Base-by-base conservation (phyloP, 2,329 filamentous ascomycete genomes). In the Amauroascus niger region DNA sequence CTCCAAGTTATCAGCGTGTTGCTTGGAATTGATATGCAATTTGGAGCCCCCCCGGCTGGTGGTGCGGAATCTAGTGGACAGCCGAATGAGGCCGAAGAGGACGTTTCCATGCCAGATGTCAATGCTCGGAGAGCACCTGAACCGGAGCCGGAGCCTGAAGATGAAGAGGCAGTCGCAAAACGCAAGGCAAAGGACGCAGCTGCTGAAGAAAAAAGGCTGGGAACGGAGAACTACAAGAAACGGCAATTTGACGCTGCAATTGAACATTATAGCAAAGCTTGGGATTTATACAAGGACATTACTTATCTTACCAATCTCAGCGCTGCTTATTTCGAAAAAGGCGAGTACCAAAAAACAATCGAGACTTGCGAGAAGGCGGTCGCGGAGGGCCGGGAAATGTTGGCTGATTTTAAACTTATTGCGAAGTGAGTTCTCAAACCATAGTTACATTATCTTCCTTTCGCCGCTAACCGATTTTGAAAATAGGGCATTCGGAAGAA, bases 181-280 rank as follows among this genome's bases (percentile, higher is more conserved):
- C 87, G 87, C 74, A 87, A 93, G 76, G 88, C 88, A 39, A 95
- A 97, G 77, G 87, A 85, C 65, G 88, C 86, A 59, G 93, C 90
- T 43, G 93, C 98, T 63, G 87, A 89, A 69, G 87, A 96, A 74
- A 98, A 98, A 81, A 87, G 84, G 28, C 77, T 94, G 54, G 93
- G 93, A 55, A 98, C 91, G 13, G 88, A 93, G 63, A 84, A 85
- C 70, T 98, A 98, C 79, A 98, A 98, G 84, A 97, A 97, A 81
- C 85, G 88, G 62, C 84, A 96, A 67, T 96, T 98, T 62, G 93
- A 97, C 64, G 83, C 86, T 66, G 93, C 93, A 49, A 96, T 98
- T 64, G 82, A 84, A 67, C 88, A 98, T 75, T 98, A 98, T 77
- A 80, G 71, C 68, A 94, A 95, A 70, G 93, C 93, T 0, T 98